Evolutionary conservation across 208 protist genomes (phyloP).

Genomic region (Trypanosoma conorhini): DNA sequence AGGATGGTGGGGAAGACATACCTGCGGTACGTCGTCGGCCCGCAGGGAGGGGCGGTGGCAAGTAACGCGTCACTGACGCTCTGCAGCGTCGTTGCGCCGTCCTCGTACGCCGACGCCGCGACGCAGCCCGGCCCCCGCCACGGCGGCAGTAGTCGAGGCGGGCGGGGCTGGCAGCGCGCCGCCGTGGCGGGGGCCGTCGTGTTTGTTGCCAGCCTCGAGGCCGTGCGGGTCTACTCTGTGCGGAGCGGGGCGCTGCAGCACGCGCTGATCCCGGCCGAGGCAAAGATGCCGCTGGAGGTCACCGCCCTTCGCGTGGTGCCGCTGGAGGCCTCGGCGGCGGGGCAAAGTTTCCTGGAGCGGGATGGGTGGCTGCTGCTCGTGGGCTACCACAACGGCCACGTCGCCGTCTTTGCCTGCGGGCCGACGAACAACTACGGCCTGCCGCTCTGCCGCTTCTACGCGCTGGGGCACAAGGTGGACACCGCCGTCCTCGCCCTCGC

Average conservation of each 20-base stretch:
- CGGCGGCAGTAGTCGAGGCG: constrained; percentile 7
- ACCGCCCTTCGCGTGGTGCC: constrained; percentile 61
- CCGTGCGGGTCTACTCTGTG: constrained; percentile 79
- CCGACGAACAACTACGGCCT: constrained; percentile 79
- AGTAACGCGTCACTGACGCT: constrained; percentile 67
- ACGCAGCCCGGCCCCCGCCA: not conserved
- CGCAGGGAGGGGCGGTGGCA: constrained; percentile 69
- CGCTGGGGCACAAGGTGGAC: constrained; percentile 79
- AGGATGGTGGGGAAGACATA: constrained; percentile 90
- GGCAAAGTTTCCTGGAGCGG: constrained; percentile 25
- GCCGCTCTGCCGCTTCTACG: constrained; percentile 81
- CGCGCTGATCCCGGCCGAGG: constrained; percentile 67
- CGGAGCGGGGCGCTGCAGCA: constrained; percentile 74
- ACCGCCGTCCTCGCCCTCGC: constrained; percentile 89
- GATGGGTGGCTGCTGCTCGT: constrained; percentile 78
- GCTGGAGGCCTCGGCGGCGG: constrained; percentile 21
- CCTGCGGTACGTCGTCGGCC: constrained; percentile 83
- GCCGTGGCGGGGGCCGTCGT: constrained; percentile 42
- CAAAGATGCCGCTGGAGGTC: constrained; percentile 83
- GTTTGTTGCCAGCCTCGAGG: constrained; percentile 82
- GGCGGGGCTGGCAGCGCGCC: constrained; percentile 8
- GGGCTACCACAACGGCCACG: constrained; percentile 86
- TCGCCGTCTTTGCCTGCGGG: constrained; percentile 74
- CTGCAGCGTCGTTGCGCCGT: constrained; percentile 41
- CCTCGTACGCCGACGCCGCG: constrained; percentile 28